Percentiles rank a stretch among this genome's conserved stretches.
These are phyloP conservation scores for Cladophialophora psammophila DNA, from an alignment of 2,329 filamentous ascomycete genomes.

Conservation along the genomic window DNA sequence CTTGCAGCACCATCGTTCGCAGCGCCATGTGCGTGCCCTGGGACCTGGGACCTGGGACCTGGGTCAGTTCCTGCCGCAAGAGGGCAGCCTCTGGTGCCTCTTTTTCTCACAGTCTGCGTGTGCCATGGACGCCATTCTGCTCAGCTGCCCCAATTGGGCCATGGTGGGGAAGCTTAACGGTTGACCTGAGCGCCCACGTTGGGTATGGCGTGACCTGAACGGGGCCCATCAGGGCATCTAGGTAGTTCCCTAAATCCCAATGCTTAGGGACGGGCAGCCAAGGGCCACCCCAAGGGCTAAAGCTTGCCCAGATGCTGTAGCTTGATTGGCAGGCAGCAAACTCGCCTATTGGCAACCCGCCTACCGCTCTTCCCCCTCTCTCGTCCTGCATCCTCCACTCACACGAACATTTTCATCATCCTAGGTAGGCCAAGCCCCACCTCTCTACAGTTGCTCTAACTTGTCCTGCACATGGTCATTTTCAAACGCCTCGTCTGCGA, in stretches of 20 bases:
- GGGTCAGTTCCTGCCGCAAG: constrained; percentile 27
- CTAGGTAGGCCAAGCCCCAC: neutral
- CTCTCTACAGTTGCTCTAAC: constrained; percentile 7
- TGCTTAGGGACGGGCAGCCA: neutral
- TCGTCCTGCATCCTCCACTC: constrained; percentile 8
- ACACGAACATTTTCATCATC: neutral
- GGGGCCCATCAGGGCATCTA: neutral
- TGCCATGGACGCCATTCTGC: constrained; percentile 11
- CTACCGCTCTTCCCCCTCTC: constrained; percentile 1
- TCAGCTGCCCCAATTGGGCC: constrained; percentile 31
- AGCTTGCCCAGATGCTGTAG: neutral
- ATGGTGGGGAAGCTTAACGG: constrained; percentile 23
- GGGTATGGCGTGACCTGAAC: neutral
- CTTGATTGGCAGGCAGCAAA: constrained; percentile 14
- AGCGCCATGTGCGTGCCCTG: constrained; percentile 14
- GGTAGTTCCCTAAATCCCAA: neutral
- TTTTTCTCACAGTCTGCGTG: constrained; percentile 6
- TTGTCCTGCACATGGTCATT: constrained; percentile 22
- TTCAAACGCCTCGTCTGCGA: constrained; percentile 23
- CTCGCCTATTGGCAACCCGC: constrained; percentile 15
- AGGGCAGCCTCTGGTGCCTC: constrained; percentile 6
- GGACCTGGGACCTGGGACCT: no score
- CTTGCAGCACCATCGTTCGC: constrained; percentile 18
- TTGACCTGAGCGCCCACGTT: constrained; percentile 10
- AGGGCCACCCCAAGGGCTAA: neutral